Evolutionary conservation across 371 early-diverging fungal genomes (phyloP).

Genomic region (Sporodiniella umbellata): DNA sequence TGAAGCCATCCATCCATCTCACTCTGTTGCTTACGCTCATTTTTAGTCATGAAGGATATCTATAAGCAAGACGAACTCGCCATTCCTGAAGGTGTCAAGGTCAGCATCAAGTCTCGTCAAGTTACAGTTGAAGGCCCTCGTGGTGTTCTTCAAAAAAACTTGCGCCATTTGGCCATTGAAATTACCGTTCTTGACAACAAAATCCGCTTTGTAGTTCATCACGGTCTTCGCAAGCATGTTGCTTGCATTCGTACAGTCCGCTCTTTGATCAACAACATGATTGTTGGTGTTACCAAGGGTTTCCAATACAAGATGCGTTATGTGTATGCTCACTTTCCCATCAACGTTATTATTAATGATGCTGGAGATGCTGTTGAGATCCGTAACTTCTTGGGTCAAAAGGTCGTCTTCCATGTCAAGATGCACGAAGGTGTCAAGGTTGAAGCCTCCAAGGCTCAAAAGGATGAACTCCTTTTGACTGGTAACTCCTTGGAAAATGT

Average conservation of each 20-base stretch:
- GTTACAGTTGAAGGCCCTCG: constrained; percentile 86
- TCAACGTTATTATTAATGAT: constrained; percentile 93
- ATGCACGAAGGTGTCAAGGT: constrained; percentile 93
- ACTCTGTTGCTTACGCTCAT: not conserved
- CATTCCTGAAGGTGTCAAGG: constrained; percentile 77
- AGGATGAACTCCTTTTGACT: constrained; percentile 96
- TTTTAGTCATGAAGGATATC: constrained; percentile 76
- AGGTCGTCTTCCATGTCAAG: constrained; percentile 85
- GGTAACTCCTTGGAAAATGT: constrained; percentile 98
- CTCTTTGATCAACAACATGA: constrained; percentile 97
- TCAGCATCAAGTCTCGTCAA: constrained; percentile 74
- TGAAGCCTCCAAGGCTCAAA: constrained; percentile 80
- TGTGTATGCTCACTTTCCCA: constrained; percentile 99
- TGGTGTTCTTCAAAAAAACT: constrained; percentile 87
- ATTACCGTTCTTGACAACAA: constrained; percentile 50
- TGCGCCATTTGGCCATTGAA: constrained; percentile 95
- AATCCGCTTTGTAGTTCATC: constrained; percentile 92
- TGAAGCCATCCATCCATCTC: not conserved
- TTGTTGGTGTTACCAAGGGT: constrained; percentile 98
- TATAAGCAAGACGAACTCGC: constrained; percentile 78
- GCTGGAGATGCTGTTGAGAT: constrained; percentile 88
- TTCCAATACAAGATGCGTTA: constrained; percentile 99
- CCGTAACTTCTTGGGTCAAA: constrained; percentile 99
- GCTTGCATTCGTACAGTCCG: constrained; percentile 98
- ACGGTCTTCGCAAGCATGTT: constrained; percentile 97